A percentile compares a stretch with the other conserved stretches of the same genome.
Conservation (phyloP, 345 rosid genomes). For the Eucalyptus erythrocorys region DNA sequence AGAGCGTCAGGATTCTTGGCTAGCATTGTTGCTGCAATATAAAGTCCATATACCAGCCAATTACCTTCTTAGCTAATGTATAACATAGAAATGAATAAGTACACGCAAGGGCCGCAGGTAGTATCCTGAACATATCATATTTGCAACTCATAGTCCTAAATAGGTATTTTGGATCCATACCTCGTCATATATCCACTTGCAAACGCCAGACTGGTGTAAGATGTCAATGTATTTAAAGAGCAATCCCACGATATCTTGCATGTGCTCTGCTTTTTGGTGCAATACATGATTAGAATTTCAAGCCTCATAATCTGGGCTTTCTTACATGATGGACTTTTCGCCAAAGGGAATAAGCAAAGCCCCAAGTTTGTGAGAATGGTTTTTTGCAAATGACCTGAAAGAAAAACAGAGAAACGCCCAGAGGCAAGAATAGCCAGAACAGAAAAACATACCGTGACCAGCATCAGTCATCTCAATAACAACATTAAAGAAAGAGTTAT, state of each 20-base stretch:
- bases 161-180: conserved; percentile 13
- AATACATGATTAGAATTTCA: not conserved
- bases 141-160: not conserved
- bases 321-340: not conserved
- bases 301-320: not conserved
- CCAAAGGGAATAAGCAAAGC: not conserved
- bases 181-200: conserved; percentile 97
- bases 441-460: conserved; percentile 56
- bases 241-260: conserved; percentile 74
- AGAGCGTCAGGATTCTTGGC: not conserved
- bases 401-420: not conserved
- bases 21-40: not conserved
- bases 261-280: conserved; percentile 39
- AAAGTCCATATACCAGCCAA: not conserved
- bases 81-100: not conserved
- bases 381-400: not conserved
- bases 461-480: conserved; percentile 61
- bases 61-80: not conserved
- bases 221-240: conserved; percentile 68
- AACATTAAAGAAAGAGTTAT: conserved; percentile 64
- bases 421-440: not conserved
- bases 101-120: not conserved
- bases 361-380: not conserved
- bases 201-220: conserved; percentile 62
- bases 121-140: not conserved